Base-by-base conservation (phyloP, 2,329 filamentous ascomycete genomes). In the Ophiostoma sp. region DNA sequence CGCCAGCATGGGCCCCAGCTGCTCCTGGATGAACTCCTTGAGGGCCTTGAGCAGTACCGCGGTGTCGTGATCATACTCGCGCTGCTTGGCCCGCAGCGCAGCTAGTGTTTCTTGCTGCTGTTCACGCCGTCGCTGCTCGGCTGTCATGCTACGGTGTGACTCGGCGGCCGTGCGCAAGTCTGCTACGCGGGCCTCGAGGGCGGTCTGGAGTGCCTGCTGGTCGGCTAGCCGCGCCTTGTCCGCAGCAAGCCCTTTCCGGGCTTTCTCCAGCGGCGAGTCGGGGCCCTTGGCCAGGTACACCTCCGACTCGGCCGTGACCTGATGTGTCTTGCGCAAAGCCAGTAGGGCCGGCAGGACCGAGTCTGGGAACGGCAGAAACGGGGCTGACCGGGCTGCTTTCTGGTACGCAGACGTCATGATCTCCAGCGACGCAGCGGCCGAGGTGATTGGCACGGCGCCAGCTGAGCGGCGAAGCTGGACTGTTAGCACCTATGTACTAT, bases 1-100 rank as follows among this genome's bases (percentile, higher is more conserved):
- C 6, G 91, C 92, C 60, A 96, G 81, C 86, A 94, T 90, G 3
- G 85, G 79, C 1, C 90, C 89, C 0, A 96, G 82, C 55, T 86
- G 84, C 60, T 86, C 80, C 70, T 91, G 85, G 69, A 94, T 88
- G 74, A 96, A 96, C 16, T 79, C 80, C 71, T 89, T 85, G 68
- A 96, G 82, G 0, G 85, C 82, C 69, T 83, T 84, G 68, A 90
- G 84, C 16, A 95, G 79, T 58, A 79, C 81, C 1, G 81, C 79
- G 1, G 87, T 89, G 72, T 89, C 84, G 66, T 76, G 79, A 68
- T 89, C 85, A 73, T 92, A 89, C 55, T 78, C 75, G 65, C 79
- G 80, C 74, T 87, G 88, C 74, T 85, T 85, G 63, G 81, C 77
- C 72, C 81, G 83, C 71, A 92, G 82, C 70, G 87, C 83, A 7